Evolutionary conservation across 1,139 yeast genomes (phyloP), one percentile per base, ranked within the genome.

Genomic region (Torulaspora globosa): DNA sequence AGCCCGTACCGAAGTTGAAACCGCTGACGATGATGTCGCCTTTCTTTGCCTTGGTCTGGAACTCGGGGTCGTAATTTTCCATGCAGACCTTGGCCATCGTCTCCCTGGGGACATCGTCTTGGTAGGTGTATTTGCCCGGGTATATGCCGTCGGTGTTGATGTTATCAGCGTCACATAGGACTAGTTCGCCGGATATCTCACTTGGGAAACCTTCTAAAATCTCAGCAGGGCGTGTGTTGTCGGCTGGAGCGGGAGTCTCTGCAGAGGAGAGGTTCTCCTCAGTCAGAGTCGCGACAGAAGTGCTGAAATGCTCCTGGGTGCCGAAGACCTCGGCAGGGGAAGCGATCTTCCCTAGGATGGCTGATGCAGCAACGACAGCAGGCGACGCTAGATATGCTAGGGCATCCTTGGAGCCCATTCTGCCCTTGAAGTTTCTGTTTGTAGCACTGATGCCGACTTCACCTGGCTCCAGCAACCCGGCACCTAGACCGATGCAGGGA

Each of bases 361-460:
- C 98, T 48, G 96, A 85, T 0, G 99, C 97, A 44, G 99, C 97
- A 45, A 92, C 98, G 35, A 92, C 96, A 57, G 90, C 97, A 8
- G 99, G 99, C 2, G 97, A 88, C 0, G 97, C 97, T 56, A 92
- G 78, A 68, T 86, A 92, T 0, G 98, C 98, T 53, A 89, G 73
- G 0, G 98, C 98, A 60, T 92, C 96, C 60, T 85, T 84, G 10
- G 96, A 85, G 5, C 99, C 99, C 99, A 92, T 92, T 72, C 99
- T 82, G 48, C 99, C 99, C 72, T 94, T 94, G 76, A 92, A 92
- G 69, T 92, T 92, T 72, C 99, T 81, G 73, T 92, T 92, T 7
- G 98, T 94, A 48, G 98, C 98, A 56, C 96, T 87, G 61, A 92
- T 94, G 54, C 99, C 98, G 48, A 94, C 95, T 68, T 92, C 97